These are phyloP conservation scores for Picea abies DNA, from an alignment of 83 land plant genomes.

Conservation along the genomic window DNA sequence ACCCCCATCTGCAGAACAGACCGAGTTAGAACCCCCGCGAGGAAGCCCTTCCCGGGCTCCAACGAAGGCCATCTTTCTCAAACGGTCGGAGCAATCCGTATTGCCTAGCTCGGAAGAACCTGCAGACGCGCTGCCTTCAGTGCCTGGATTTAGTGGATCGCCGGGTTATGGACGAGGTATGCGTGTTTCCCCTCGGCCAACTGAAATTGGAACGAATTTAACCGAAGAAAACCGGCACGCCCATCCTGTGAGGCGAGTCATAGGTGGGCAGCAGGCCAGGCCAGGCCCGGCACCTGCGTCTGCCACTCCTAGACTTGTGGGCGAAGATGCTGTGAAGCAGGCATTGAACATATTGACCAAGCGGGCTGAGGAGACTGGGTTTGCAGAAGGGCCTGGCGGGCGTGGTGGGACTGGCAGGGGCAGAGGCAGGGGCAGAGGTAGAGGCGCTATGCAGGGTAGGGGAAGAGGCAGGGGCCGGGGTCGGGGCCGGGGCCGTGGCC, in stretches of 20 bases:
- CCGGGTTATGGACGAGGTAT: background rate
- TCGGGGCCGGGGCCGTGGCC: background rate
- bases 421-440: constrained; percentile 28
- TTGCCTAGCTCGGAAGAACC: background rate
- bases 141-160: too few relatives aligned
- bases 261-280: background rate
- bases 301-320: constrained; percentile 13
- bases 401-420: constrained; percentile 20
- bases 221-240: constrained; percentile 11
- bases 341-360: constrained; percentile 26
- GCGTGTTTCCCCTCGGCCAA: too few relatives aligned
- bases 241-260: background rate
- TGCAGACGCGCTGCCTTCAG: too few relatives aligned
- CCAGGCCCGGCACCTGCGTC: background rate
- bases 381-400: constrained; percentile 10
- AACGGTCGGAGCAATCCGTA: background rate
- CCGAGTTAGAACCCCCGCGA: background rate
- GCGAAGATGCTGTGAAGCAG: constrained; percentile 33
- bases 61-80: background rate
- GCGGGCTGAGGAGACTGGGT: constrained; percentile 14
- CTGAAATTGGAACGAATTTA: constrained; percentile 1
- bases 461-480: constrained; percentile 32
- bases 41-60: background rate
- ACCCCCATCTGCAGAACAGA: background rate
- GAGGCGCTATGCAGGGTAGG: background rate